Percentiles rank a stretch among this genome's conserved stretches.
These are phyloP conservation scores for Neopestalotiopsis rosae DNA, from an alignment of 2,329 filamentous ascomycete species.

Conservation along the genomic window DNA sequence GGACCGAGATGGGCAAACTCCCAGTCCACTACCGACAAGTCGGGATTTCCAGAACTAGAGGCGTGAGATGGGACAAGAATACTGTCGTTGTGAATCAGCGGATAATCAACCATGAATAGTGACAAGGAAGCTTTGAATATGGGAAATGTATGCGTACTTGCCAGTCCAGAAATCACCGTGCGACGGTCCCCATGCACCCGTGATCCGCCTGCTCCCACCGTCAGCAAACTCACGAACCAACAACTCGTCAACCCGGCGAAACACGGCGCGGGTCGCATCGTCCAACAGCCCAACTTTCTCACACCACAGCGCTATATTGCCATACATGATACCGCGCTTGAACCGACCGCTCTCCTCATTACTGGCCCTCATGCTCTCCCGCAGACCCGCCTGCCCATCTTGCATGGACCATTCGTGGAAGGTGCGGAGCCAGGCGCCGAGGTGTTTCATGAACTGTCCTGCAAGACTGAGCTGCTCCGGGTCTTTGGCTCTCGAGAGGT, in stretches of 20 bases:
- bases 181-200: conserved; percentile 32
- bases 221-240: conserved; percentile 12
- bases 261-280: conserved; percentile 27
- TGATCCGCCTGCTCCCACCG: not conserved
- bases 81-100: not conserved
- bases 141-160: conserved; percentile 38
- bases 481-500: not conserved
- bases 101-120: too few species aligned
- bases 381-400: conserved; percentile 27
- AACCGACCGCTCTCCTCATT: conserved; percentile 40
- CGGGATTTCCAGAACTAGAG: not conserved
- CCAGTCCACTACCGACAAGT: conserved; percentile 48
- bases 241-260: conserved; percentile 34
- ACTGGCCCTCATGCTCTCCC: conserved; percentile 26
- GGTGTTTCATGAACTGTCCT: not conserved
- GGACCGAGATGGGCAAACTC: conserved; percentile 44
- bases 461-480: not conserved
- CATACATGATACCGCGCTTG: conserved; percentile 44
- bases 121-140: too few species aligned
- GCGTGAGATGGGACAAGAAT: not conserved
- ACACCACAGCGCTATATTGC: conserved; percentile 37
- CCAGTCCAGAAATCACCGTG: conserved; percentile 50
- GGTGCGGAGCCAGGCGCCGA: conserved; percentile 37
- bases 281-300: conserved; percentile 38
- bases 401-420: conserved; percentile 42